These are phyloP conservation scores for Volvox carteri DNA, from an alignment of 163 green algal species.

Conservation along the genomic window DNA sequence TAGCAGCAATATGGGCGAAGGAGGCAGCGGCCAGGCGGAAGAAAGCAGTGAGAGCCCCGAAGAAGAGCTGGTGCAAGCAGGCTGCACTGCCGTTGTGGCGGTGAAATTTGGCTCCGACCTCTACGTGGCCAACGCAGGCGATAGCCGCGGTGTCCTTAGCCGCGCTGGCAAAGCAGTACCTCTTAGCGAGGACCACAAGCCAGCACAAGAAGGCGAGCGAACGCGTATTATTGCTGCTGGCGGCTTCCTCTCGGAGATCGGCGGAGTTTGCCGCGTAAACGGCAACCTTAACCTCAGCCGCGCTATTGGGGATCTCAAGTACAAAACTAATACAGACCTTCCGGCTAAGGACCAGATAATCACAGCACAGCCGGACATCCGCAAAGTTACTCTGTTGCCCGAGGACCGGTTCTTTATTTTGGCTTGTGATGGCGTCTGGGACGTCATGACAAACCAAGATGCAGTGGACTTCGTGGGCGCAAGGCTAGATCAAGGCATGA, in stretches of 20 bases:
- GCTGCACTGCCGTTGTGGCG: slow-evolving; percentile 90
- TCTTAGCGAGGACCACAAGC: slow-evolving; percentile 93
- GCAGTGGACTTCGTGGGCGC: slow-evolving; percentile 87
- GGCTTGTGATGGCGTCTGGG: slow-evolving; percentile 95
- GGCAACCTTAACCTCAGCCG: slow-evolving; percentile 97
- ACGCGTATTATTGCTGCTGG: slow-evolving; percentile 92
- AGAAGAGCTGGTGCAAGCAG: slow-evolving; percentile 82
- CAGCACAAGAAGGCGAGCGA: slow-evolving; percentile 83
- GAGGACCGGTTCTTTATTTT: slow-evolving; percentile 91
- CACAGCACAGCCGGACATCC: slow-evolving; percentile 90
- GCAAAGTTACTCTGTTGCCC: slow-evolving; percentile 64
- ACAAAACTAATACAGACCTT: slow-evolving; percentile 92
- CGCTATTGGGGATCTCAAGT: slow-evolving; percentile 97
- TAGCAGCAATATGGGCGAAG: slow-evolving; percentile 31
- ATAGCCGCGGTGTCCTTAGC: slow-evolving; percentile 92
- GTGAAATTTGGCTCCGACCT: slow-evolving; percentile 88
- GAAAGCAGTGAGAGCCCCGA: slow-evolving; percentile 49
- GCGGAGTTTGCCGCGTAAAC: slow-evolving; percentile 94
- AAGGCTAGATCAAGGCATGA: slow-evolving; percentile 72
- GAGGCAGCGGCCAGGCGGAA: slow-evolving; percentile 3
- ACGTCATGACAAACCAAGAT: slow-evolving; percentile 94
- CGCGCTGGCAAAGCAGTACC: slow-evolving; percentile 80
- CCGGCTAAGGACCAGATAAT: slow-evolving; percentile 87
- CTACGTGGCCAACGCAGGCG: slow-evolving; percentile 94
- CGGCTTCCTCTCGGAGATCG: slow-evolving; percentile 95